A percentile compares a stretch with the other conserved stretches of the same genome.
Evolutionary conservation across 768 basidiomycete species (phyloP).

Genomic region (Mycena rosella): DNA sequence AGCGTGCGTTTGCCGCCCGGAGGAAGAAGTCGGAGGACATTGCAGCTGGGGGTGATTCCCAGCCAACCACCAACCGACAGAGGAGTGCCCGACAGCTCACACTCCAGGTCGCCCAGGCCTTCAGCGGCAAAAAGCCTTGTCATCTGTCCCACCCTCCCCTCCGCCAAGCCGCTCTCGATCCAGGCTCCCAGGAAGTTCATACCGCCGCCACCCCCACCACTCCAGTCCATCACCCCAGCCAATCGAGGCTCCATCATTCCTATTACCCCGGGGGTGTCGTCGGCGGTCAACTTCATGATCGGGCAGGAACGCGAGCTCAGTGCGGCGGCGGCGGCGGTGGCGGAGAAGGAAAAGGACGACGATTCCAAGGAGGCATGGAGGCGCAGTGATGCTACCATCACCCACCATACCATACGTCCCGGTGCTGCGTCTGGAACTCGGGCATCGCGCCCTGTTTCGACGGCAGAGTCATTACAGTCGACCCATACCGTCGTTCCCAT

Average conservation of each 20-base stretch:
- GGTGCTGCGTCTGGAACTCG: constrained; percentile 57
- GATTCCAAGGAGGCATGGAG: constrained; percentile 80
- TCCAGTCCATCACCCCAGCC: constrained; percentile 42
- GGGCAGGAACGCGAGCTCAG: constrained; percentile 45
- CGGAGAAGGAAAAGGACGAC: constrained; percentile 39
- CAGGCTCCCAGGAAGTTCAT: constrained; percentile 38
- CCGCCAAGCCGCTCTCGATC: constrained; percentile 51
- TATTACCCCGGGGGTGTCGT: constrained; percentile 67
- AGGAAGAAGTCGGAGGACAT: constrained; percentile 70
- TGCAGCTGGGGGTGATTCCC: constrained; percentile 41
- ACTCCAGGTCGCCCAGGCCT: constrained; percentile 62
- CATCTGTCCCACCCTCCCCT: constrained; percentile 51
- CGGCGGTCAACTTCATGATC: constrained; percentile 68
- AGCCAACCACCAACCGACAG: constrained; percentile 40
- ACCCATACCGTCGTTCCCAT: constrained; percentile 77
- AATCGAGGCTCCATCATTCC: constrained; percentile 66
- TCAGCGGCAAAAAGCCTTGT: constrained; percentile 51
- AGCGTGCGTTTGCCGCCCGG: constrained; percentile 68
- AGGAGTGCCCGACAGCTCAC: constrained; percentile 51
- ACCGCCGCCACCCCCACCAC: constrained; percentile 41
- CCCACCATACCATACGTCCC: constrained; percentile 78
- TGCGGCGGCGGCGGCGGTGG: constrained; percentile 22
- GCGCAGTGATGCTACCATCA: constrained; percentile 87
- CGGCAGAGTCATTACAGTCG: constrained; percentile 83
- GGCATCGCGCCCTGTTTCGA: constrained; percentile 79